Conservation (phyloP, 331 rosid species). For the Erythrophleum ivorense region DNA sequence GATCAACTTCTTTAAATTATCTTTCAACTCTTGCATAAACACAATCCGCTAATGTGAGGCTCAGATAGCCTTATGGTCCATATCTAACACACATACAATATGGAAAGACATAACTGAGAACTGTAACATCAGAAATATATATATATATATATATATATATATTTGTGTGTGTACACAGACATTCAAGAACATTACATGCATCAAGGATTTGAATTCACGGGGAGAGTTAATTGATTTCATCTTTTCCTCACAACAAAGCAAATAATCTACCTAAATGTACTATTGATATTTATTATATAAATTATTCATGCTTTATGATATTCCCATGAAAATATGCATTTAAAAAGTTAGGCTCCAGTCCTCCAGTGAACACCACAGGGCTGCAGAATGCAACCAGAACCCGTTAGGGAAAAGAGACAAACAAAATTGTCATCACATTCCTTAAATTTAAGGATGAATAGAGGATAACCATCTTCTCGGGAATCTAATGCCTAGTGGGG, state of each 20-base stretch:
- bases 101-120: slow-evolving; percentile 3
- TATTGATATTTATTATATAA: not conserved
- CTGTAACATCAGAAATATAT: not conserved
- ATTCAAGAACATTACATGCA: slow-evolving; percentile 13
- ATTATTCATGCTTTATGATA: not conserved
- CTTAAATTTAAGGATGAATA: slow-evolving; percentile 16
- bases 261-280: not conserved
- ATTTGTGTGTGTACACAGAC: too few relatives aligned
- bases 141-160: too few relatives aligned
- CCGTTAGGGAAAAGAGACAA: not conserved
- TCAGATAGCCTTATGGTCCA: slow-evolving; percentile 22
- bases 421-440: slow-evolving; percentile 7
- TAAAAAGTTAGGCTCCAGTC: slow-evolving; percentile 15
- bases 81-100: not conserved
- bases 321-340: slow-evolving; percentile 11
- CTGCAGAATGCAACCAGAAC: slow-evolving; percentile 13
- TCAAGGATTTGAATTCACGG: not conserved
- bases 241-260: slow-evolving; percentile 11
- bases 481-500: slow-evolving; percentile 13
- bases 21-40: not conserved
- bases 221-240: slow-evolving; percentile 1
- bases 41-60: not conserved
- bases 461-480: slow-evolving; percentile 12
- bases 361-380: not conserved
- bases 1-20: slow-evolving; percentile 1